phyloP scores from a whole-genome alignment of 148 eudicot species.

The Cornus florida region DNA sequence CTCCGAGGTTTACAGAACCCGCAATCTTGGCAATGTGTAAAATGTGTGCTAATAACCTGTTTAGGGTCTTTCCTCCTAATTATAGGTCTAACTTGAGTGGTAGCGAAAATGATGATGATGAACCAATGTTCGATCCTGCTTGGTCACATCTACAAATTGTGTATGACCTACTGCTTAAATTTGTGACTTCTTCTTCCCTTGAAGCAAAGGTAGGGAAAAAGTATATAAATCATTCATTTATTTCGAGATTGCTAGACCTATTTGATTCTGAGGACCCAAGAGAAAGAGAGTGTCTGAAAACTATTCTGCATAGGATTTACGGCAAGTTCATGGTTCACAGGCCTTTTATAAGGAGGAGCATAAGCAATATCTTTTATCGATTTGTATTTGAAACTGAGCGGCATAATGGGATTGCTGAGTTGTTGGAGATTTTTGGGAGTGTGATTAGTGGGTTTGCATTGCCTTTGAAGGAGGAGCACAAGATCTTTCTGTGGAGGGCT shows the following conservation, averaged over 20 bases:
- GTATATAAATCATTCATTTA: constrained; percentile 74
- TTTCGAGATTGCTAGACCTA: constrained; percentile 68
- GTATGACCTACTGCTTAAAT: constrained; percentile 78
- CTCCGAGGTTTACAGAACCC: constrained; percentile 71
- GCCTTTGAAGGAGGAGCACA: constrained; percentile 94
- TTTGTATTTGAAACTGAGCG: constrained; percentile 75
- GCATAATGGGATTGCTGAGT: constrained; percentile 88
- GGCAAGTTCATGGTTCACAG: constrained; percentile 97
- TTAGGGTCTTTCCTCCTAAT: constrained; percentile 80
- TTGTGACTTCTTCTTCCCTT: constrained; percentile 69
- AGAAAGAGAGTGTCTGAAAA: constrained; percentile 82
- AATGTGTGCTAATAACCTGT: constrained; percentile 82
- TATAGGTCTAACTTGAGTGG: constrained; percentile 35
- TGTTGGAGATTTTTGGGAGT: constrained; percentile 94
- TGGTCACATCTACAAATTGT: constrained; percentile 88
- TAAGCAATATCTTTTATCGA: constrained; percentile 74
- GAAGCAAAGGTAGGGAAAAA: constrained; percentile 88
- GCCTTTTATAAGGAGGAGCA: constrained; percentile 73
- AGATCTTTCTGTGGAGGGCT: constrained; percentile 75
- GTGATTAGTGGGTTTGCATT: constrained; percentile 91
- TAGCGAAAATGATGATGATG: constrained; percentile 71
- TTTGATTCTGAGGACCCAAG: constrained; percentile 96
- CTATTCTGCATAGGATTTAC: constrained; percentile 80
- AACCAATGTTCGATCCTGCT: constrained; percentile 86
- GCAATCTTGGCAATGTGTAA: constrained; percentile 78